phyloP scores from a whole-genome alignment of 2,329 filamentous ascomycete species.

The Colletotrichum cereale region DNA sequence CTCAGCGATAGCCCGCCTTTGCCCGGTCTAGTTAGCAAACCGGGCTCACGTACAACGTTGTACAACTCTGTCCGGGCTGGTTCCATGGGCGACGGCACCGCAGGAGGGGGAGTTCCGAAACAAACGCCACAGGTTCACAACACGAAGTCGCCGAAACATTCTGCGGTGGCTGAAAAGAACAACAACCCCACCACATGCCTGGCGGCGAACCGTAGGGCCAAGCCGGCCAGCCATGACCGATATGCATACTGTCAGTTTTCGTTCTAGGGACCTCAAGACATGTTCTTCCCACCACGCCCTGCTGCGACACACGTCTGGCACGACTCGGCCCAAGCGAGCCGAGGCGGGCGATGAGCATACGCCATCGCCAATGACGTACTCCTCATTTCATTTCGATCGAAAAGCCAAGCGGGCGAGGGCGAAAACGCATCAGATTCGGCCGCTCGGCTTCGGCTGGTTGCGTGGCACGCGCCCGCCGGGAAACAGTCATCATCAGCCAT shows the following conservation, averaged over 20 bases:
- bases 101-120: neutral
- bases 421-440: neutral
- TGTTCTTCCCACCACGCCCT: conserved; percentile 20
- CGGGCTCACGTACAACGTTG: neutral
- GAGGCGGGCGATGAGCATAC: neutral
- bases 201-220: conserved; percentile 1
- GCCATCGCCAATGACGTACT: neutral
- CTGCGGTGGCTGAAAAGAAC: neutral
- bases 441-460: neutral
- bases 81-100: neutral
- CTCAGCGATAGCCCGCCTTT: conserved; percentile 16
- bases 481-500: neutral
- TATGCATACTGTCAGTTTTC: neutral
- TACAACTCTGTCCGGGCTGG: neutral
- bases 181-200: neutral
- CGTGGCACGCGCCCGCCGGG: neutral
- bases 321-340: neutral
- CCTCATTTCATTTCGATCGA: neutral
- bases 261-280: conserved; percentile 12
- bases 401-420: neutral
- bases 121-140: conserved; percentile 8
- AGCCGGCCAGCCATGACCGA: neutral
- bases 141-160: conserved; percentile 15
- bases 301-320: conserved; percentile 20
- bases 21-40: neutral